Evolutionary conservation across 257 asterid species (phyloP).

Genomic region (Solanum paucissectum): DNA sequence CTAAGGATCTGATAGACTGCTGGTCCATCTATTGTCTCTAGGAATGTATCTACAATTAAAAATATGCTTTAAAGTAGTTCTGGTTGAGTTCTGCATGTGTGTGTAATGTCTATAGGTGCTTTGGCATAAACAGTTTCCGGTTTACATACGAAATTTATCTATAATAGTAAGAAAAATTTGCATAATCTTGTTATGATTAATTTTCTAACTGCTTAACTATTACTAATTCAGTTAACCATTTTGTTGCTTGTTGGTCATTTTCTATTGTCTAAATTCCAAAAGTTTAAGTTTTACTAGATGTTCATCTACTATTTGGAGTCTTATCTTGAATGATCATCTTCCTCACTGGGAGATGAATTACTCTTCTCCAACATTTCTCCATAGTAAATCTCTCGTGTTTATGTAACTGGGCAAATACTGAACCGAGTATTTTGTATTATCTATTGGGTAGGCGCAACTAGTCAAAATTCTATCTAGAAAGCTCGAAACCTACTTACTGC

Average conservation of each 20-base stretch:
- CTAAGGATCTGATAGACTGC: background rate
- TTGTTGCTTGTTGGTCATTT: background rate
- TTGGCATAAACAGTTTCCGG: background rate
- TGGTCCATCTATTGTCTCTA: background rate
- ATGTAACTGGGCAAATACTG: background rate
- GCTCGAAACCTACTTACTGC: background rate
- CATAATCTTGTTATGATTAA: background rate
- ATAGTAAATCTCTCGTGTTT: background rate
- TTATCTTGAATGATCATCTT: background rate
- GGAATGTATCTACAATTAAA: background rate
- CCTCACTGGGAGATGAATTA: background rate
- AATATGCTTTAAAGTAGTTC: background rate
- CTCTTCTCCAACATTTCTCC: background rate
- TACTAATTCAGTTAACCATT: background rate
- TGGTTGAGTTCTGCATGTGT: background rate
- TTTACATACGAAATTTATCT: background rate
- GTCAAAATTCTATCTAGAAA: background rate
- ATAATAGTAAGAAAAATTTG: background rate
- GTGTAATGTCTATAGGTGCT: background rate
- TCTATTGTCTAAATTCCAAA: background rate
- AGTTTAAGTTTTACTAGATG: background rate
- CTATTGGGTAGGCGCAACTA: background rate
- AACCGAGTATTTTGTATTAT: background rate
- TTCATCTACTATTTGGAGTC: background rate
- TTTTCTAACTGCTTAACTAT: background rate